Evolutionary conservation across 257 asterid species (phyloP).

Genomic region (Solanum corneliomulleri): DNA sequence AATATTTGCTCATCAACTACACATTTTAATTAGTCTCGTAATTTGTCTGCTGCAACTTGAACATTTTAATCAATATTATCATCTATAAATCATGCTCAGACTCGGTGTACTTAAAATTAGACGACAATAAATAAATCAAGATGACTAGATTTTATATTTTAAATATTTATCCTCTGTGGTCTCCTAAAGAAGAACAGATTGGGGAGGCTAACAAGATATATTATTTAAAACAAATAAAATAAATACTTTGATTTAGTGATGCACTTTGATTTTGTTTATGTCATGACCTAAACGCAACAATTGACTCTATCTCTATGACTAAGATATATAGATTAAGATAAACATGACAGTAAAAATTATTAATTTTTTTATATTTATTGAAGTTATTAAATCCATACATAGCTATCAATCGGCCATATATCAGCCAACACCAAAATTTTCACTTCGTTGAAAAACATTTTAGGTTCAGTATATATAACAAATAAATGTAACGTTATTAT

Average conservation of each 20-base stretch:
- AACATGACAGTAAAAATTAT: background rate
- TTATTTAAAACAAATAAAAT: background rate
- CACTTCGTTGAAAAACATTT: background rate
- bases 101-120: background rate
- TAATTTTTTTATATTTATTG: background rate
- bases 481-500: background rate
- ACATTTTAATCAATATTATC: background rate
- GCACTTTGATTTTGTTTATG: background rate
- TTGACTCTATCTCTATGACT: background rate
- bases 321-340: background rate
- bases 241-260: background rate
- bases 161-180: background rate
- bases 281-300: background rate
- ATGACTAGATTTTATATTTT: background rate
- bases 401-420: slow-evolving; percentile 2
- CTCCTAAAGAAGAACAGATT: background rate
- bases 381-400: background rate
- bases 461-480: background rate
- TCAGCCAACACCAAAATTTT: background rate
- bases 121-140: background rate
- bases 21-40: too few species aligned
- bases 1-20: background rate
- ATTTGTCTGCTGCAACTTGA: background rate
- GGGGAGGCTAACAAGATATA: background rate
- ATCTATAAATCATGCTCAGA: background rate